These are phyloP conservation scores for Trichoderma lentiforme DNA, from an alignment of 2,329 filamentous ascomycete genomes.

Conservation along the genomic window DNA sequence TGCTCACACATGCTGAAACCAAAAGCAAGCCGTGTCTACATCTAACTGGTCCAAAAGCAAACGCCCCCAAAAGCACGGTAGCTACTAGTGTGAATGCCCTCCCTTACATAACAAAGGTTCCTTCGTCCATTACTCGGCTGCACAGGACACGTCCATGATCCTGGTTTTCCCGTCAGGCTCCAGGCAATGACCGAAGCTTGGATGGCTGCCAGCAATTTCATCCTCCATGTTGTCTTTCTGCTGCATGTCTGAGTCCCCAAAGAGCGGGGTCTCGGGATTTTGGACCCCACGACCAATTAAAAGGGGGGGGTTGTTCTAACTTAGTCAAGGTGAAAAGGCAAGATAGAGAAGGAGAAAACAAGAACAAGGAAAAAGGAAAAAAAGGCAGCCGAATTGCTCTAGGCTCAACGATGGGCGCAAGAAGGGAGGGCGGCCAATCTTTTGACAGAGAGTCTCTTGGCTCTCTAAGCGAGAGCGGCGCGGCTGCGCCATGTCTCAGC, in stretches of 20 bases:
- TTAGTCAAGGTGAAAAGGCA: not conserved
- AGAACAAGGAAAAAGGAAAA: not conserved
- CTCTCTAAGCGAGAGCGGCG: not conserved
- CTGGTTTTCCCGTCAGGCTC: not conserved
- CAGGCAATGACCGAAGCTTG: not conserved
- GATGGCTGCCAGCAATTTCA: not conserved
- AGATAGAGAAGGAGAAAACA: not conserved
- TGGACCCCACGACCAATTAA: not conserved
- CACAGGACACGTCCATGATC: not conserved
- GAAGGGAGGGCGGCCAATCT: not conserved
- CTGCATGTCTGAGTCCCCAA: not conserved
- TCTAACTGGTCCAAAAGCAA: conserved; percentile 20
- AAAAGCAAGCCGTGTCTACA: conserved; percentile 15
- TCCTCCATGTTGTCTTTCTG: not conserved
- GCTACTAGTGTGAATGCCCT: conserved; percentile 6
- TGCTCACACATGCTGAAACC: conserved; percentile 3
- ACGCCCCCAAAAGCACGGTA: conserved; percentile 5
- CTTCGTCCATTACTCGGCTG: not conserved
- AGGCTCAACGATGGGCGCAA: not conserved
- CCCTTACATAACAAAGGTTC: conserved; percentile 2
- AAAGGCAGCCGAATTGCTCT: not conserved
- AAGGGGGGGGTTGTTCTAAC: not conserved
- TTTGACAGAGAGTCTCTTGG: not conserved
- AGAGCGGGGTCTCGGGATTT: not conserved
- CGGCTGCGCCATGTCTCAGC: not conserved